These are phyloP conservation scores for Arthroderma uncinatum DNA, from an alignment of 2,329 filamentous ascomycete genomes.

Conservation along the genomic window DNA sequence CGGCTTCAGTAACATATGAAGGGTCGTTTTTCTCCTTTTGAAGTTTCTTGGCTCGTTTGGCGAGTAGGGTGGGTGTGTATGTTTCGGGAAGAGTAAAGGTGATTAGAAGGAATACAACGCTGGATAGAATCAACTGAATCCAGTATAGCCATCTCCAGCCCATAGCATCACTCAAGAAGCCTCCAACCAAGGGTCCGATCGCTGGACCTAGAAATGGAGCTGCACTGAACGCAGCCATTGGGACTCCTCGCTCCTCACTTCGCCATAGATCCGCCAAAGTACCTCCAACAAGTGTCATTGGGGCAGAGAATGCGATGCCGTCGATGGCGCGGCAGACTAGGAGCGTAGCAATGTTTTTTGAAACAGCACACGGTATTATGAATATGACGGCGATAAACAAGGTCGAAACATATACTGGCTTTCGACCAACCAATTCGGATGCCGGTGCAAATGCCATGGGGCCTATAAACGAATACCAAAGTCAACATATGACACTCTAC, in stretches of 20 bases:
- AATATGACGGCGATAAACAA: conserved; percentile 63
- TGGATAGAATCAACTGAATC: conserved; percentile 69
- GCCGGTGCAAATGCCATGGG: conserved; percentile 72
- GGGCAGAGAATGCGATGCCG: conserved; percentile 72
- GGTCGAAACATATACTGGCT: conserved; percentile 59
- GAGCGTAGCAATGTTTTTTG: conserved; percentile 64
- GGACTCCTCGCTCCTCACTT: conserved; percentile 71
- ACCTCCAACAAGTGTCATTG: conserved; percentile 76
- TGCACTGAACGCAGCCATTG: conserved; percentile 76
- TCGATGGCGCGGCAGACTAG: conserved; percentile 67
- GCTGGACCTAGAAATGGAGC: conserved; percentile 75
- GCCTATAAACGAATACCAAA: conserved; percentile 30
- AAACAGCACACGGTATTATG: conserved; percentile 66
- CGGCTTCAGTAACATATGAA: conserved; percentile 65
- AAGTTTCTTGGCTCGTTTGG: conserved; percentile 57
- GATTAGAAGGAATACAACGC: conserved; percentile 60
- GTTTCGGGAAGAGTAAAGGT: conserved; percentile 86
- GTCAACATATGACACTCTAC: too few relatives aligned
- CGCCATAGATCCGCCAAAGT: conserved; percentile 76
- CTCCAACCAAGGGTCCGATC: conserved; percentile 64
- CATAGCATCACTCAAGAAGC: conserved; percentile 57
- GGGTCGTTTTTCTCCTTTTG: conserved; percentile 56
- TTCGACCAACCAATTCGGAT: conserved; percentile 62
- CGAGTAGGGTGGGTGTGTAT: conserved; percentile 69
- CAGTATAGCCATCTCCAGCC: conserved; percentile 82